Base-by-base conservation (phyloP, 2,329 filamentous ascomycete genomes). In the Elsinoe australis region DNA sequence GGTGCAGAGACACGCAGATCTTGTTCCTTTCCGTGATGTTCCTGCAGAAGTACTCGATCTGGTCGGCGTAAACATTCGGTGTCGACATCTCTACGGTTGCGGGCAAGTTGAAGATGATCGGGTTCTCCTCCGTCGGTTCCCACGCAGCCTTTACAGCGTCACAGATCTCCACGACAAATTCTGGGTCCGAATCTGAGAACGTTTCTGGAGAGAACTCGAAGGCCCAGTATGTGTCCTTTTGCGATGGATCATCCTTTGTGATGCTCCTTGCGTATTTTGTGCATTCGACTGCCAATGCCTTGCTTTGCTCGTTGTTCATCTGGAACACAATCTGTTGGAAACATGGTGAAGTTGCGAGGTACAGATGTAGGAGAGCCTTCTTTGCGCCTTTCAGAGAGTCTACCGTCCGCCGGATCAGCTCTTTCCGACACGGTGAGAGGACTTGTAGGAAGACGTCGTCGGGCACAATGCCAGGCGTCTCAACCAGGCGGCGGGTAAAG, bases 31-130 rank as follows among this genome's bases (percentile, higher is more conserved):
- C 85, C 0, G 76, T 76, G 61, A 96, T 88, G 63, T 90, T 76
- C 46, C 75, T 79, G 71, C 87, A 94, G 68, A 98, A 98, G 70
- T 87, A 94, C 65, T 98, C 92, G 53, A 98, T 86, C 70, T 94
- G 85, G 62, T 98, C 92, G 42, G 92, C 92, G 64, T 92, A 98
- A 39, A 95, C 78, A 64, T 98, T 98, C 26, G 89, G 89, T 1
- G 92, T 95, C 0, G 87, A 71, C 81, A 95, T 82, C 70, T 98
- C 92, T 28, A 96, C 90, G 0, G 92, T 98, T 1, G 92, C 90
- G 0, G 92, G 90, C 45, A 98, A 75, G 71, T 96, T 96, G 75
- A 98, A 92, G 63, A 98, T 94, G 66, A 98, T 87, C 39, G 83
- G 86, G 58, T 80, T 82, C 65, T 87, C 79, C 31, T 73, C 79